Evolutionary conservation across 176 grass and related monocot species (phyloP).

Genomic region (Phragmites australis): DNA sequence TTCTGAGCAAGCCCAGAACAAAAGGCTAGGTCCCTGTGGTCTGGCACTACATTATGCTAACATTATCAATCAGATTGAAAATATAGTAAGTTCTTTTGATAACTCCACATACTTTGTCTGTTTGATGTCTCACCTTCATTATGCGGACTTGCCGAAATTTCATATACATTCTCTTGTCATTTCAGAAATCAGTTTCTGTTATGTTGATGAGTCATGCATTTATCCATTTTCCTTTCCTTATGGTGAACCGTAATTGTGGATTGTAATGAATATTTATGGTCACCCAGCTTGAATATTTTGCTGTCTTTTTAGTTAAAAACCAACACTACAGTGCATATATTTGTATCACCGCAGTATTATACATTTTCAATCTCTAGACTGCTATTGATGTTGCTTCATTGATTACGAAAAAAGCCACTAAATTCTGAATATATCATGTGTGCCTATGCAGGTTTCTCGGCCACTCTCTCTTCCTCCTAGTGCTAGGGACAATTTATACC

Average conservation of each 20-base stretch:
- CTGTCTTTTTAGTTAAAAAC: neutral
- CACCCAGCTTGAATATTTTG: neutral
- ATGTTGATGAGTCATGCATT: constrained; percentile 7
- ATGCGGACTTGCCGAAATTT: neutral
- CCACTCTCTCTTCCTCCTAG: constrained; percentile 90
- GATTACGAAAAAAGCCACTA: neutral
- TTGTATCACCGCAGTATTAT: neutral
- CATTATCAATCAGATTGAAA: constrained; percentile 96
- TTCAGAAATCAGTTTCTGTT: neutral
- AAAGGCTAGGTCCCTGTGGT: constrained; percentile 73
- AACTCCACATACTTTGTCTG: neutral
- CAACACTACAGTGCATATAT: neutral
- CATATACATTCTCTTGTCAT: neutral
- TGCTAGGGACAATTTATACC: constrained; percentile 88
- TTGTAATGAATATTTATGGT: constrained; percentile 18
- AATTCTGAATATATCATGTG: constrained; percentile 16
- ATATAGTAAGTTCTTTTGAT: constrained; percentile 76
- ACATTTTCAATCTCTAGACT: neutral
- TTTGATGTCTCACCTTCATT: neutral
- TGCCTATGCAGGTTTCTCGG: constrained; percentile 65
- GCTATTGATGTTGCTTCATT: neutral
- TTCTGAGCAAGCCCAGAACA: constrained; percentile 47
- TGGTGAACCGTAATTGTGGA: neutral
- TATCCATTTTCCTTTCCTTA: neutral
- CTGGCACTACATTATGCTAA: constrained; percentile 97